Evolutionary conservation across 1,139 yeast species (phyloP).

Genomic region (Yamadazyma epiphylla): DNA sequence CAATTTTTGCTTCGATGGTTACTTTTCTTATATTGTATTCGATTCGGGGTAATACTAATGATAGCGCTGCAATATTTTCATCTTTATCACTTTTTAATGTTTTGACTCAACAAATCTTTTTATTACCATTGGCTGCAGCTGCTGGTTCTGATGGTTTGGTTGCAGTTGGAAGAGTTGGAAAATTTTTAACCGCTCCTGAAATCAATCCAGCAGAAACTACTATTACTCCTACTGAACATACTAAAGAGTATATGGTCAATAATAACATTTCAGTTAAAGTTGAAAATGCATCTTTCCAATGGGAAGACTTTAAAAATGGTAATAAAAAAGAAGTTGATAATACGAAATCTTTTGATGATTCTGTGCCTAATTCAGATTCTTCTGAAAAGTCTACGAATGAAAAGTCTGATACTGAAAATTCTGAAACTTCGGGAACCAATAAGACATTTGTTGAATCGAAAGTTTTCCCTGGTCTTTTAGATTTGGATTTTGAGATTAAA

Average conservation of each 20-base stretch:
- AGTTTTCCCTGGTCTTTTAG: slow-evolving; percentile 32
- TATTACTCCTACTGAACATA: slow-evolving; percentile 3
- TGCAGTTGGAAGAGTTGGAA: slow-evolving; percentile 59
- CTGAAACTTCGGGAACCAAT: too few species aligned
- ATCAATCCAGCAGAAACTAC: slow-evolving; percentile 18
- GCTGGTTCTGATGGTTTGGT: slow-evolving; percentile 66
- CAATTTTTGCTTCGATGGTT: slow-evolving; percentile 65
- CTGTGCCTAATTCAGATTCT: neutral
- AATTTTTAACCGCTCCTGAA: slow-evolving; percentile 40
- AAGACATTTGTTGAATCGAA: too few species aligned
- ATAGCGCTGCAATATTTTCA: slow-evolving; percentile 74
- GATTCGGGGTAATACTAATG: slow-evolving; percentile 32
- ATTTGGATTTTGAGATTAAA: slow-evolving; percentile 40
- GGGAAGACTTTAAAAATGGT: slow-evolving; percentile 38
- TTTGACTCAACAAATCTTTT: slow-evolving; percentile 47
- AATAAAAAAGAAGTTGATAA: slow-evolving; percentile 2
- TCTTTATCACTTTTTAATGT: slow-evolving; percentile 73
- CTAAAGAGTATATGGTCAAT: slow-evolving; percentile 13
- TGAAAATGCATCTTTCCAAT: slow-evolving; percentile 25
- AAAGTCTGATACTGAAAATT: slow-evolving; percentile 5
- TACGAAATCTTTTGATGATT: slow-evolving; percentile 1
- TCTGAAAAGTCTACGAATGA: slow-evolving; percentile 2
- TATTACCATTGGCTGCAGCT: slow-evolving; percentile 72
- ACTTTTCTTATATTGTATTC: slow-evolving; percentile 71
- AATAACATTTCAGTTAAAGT: slow-evolving; percentile 24